Evolutionary conservation across 164 flowering plant genomes (phyloP), one percentile per base, ranked within the genome.

Genomic region (Annona cherimola): DNA sequence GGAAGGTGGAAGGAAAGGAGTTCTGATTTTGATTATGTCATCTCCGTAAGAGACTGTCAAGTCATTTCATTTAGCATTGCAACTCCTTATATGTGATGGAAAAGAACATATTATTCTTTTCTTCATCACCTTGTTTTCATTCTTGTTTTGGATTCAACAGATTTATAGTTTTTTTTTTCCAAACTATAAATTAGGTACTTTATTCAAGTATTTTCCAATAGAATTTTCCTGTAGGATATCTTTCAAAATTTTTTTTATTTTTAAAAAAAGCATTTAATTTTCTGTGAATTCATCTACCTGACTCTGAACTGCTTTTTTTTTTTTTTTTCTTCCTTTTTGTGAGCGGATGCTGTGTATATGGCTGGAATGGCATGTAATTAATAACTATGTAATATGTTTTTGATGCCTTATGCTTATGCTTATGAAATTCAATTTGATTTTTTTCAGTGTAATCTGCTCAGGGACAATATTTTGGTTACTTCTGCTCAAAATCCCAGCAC

Each of bases 371-470:
- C 41, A 9, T 64, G 44, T 64, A 50, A 50, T 9, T 50, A 9
- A 50, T 50, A 9, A 11, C 57, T 16, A 50, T 50, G 14, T 44
- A 9, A 18, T 14, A 11, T 64, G 67, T 64, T 40, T 64, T 63
- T 8, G 40, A n/a, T 64, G 35, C 35, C 35, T 26, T 26, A 26
- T 1, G 67, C 67, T 40, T 64, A 40, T 79, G 74, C 96, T 89
- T 89, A 87, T 89, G 83, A 81, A 77, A 86, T 86, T 81, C 81
- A 82, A 86, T 87, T 84, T 89, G 90, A 89, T 90, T 80, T 84
- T 19, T 85, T 86, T 83, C 89, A 85, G 90, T 88, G 88, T 85
- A 82, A 82, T 86, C 82, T 87, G 81, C 83, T 84, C 93, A 93
- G 98, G 98, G 90, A 89, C 77, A 86, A 85, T 85, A 78, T 88